Evolutionary conservation across 495 filamentous ascomycete genomes (phyloP).

Genomic region (Astrothelium subdiscretum): DNA sequence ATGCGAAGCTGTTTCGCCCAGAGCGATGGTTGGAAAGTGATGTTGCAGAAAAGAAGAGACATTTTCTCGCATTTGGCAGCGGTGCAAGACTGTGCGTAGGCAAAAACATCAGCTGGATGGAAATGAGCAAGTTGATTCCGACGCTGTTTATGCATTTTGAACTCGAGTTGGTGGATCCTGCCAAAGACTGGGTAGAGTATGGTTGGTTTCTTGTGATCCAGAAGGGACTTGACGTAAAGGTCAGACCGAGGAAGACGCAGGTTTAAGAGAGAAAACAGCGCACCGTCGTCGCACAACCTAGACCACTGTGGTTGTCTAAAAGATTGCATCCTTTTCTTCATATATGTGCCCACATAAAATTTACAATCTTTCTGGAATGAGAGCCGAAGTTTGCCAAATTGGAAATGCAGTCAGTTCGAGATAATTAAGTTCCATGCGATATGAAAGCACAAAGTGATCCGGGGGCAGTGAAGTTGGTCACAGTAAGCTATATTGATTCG

Average conservation of each 20-base stretch:
- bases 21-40: conserved; percentile 18
- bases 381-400: too few species aligned
- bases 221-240: conserved; percentile 11
- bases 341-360: too few species aligned
- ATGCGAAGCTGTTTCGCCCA: conserved; percentile 19
- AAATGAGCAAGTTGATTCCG: conserved; percentile 24
- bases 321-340: too few species aligned
- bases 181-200: conserved; percentile 15
- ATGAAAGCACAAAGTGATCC: too few species aligned
- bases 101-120: conserved; percentile 25
- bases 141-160: conserved; percentile 20
- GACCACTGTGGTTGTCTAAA: too few species aligned
- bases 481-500: too few species aligned
- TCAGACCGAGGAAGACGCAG: conserved; percentile 5
- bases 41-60: conserved; percentile 18
- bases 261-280: not conserved
- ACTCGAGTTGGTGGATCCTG: conserved; percentile 18
- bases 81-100: conserved; percentile 24
- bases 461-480: too few species aligned
- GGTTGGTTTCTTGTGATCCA: conserved; percentile 20
- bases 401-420: too few species aligned
- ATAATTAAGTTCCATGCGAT: too few species aligned
- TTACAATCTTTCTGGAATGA: too few species aligned
- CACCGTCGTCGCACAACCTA: not conserved
- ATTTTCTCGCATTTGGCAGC: conserved; percentile 27